A percentile compares a stretch with the other conserved stretches of the same genome.
Evolutionary conservation across 768 basidiomycete genomes (phyloP).

Genomic region (Pulveroboletus frians): DNA sequence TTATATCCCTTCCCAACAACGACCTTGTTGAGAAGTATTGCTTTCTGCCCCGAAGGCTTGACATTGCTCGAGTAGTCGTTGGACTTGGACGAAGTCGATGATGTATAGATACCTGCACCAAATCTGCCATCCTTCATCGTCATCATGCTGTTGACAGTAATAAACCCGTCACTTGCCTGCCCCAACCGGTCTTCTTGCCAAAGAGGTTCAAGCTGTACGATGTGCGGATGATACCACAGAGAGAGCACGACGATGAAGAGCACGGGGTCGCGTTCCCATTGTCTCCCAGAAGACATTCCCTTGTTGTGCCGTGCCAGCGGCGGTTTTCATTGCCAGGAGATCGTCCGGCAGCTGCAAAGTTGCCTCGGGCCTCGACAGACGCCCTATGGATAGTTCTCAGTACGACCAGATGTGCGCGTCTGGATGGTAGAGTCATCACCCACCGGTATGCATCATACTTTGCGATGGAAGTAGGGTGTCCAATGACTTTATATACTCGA

Average conservation of each 20-base stretch:
- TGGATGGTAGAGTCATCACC: conserved; percentile 6
- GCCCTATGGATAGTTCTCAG: conserved; percentile 31
- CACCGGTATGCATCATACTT: conserved; percentile 62
- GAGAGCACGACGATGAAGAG: conserved; percentile 49
- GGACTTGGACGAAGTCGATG: conserved; percentile 77
- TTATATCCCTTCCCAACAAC: conserved; percentile 68
- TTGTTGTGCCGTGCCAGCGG: conserved; percentile 69
- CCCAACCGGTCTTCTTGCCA: conserved; percentile 71
- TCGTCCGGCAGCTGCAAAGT: conserved; percentile 49
- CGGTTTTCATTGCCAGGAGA: conserved; percentile 68
- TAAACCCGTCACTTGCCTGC: conserved; percentile 39
- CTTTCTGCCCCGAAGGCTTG: conserved; percentile 50
- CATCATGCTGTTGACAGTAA: background rate
- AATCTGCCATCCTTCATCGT: conserved; percentile 39
- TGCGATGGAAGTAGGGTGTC: conserved; percentile 43
- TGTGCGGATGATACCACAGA: conserved; percentile 59
- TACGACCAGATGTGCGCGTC: background rate
- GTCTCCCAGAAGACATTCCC: conserved; percentile 62
- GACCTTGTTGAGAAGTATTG: conserved; percentile 71
- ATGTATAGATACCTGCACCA: conserved; percentile 68
- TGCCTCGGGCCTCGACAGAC: conserved; percentile 54
- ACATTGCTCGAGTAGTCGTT: conserved; percentile 66
- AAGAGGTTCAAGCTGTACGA: conserved; percentile 60
- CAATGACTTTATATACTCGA: conserved; percentile 60
- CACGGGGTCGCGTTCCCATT: conserved; percentile 50